A percentile compares a stretch with the other conserved stretches of the same genome.
Conservation (phyloP, 495 filamentous ascomycete genomes). For the Aspergillus haitiensis region DNA sequence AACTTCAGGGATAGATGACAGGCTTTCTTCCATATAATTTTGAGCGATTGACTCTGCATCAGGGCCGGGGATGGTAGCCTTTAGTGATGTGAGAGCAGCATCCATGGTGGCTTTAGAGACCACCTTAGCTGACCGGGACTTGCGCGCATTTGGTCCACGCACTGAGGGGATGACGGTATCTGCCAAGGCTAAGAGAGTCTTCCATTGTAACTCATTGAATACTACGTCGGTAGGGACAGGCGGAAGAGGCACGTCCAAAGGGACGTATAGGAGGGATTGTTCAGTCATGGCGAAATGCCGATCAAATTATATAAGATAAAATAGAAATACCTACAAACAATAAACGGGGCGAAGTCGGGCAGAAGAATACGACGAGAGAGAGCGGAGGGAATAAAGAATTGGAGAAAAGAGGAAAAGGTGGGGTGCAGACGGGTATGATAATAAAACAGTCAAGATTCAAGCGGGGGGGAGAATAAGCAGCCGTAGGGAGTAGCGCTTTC, state of each 20-base stretch:
- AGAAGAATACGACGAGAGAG: not conserved
- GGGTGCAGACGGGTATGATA: not conserved
- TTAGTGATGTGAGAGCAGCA: constrained; percentile 32
- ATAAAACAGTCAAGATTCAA: too few relatives aligned
- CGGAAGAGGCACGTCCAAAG: constrained; percentile 46
- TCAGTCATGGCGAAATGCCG: constrained; percentile 28
- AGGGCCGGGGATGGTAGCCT: constrained; percentile 29
- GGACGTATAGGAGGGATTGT: constrained; percentile 32
- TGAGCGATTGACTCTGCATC: constrained; percentile 34
- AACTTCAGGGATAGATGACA: constrained; percentile 50
- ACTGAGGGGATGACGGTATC: constrained; percentile 58
- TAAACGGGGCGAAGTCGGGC: not conserved
- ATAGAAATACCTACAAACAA: not conserved
- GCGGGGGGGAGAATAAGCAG: not conserved
- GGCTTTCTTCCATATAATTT: constrained; percentile 51
- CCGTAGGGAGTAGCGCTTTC: constrained; percentile 14
- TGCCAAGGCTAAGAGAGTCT: constrained; percentile 53
- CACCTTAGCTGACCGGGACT: constrained; percentile 32
- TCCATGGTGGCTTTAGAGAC: constrained; percentile 41
- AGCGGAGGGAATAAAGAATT: not conserved
- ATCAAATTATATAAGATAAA: not conserved
- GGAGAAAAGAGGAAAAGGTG: not conserved
- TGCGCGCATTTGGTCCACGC: constrained; percentile 29
- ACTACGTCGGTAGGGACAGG: constrained; percentile 37
- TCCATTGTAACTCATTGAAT: constrained; percentile 56